Base-by-base conservation (phyloP, 352 stramenopile species). In the Phytophthora idaei region DNA sequence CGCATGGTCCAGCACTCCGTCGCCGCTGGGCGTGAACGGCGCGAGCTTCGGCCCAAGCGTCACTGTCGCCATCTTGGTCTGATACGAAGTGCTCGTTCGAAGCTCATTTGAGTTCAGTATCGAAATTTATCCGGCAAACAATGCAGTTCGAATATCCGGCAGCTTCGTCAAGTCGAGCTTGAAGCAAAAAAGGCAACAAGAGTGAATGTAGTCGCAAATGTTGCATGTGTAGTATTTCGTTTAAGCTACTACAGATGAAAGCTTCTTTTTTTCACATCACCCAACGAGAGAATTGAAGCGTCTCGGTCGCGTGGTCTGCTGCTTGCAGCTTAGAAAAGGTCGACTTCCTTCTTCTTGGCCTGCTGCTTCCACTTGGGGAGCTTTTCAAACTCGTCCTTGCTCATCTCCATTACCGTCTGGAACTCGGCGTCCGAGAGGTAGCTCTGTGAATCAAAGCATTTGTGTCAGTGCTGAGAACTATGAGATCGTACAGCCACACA, bases 301-400 rank as follows among this genome's bases (percentile, higher is more conserved):
- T 39, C 36, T n/a, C 36, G n/a, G 36, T 42, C 36, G n/a, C 12
- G 21, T 21, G 9, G 12, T 42, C 36, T 21, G 21, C 21, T 21
- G 21, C 21, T 42, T 42, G 27, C n/a, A 42, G 25, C 32, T 91
- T 87, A 97, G 71, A 97, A 97, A 44, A 97, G 76, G 31, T 85
- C 77, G 8, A 81, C 73, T 17, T 93, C 82, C 77, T 95, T 95
- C 83, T 97, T 97, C 76, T 92, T 91, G 37, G 79, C 78, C 57
- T 93, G 81, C 69, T 92, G 81, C 77, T 92, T 90, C 90, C 90
- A 97, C 74, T 95, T 94, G 39, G 89, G 81, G 15, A 94, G 68
- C 5, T 73, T 74, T 6, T 49, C 54, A 47, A 88, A 97, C 45
- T 93, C 88, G 48, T 54, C 65, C 72, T 77, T 89, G 65, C 49